These are phyloP conservation scores for Camillea tinctor DNA, from an alignment of 2,329 filamentous ascomycete genomes.

Conservation along the genomic window DNA sequence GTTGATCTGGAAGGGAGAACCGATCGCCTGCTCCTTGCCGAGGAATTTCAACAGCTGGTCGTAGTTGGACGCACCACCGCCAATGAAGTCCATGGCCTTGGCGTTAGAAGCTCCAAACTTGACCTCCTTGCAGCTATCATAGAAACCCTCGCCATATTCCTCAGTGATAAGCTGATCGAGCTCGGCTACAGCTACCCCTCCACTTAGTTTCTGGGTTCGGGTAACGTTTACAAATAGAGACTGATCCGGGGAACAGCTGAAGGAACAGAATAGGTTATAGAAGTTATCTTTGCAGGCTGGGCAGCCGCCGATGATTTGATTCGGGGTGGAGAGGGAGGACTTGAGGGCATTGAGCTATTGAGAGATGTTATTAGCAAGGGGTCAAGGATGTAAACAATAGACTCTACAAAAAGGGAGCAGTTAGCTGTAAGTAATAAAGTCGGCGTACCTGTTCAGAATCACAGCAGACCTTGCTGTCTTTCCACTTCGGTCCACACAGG, in stretches of 20 bases:
- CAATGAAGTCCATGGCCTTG: constrained; percentile 93
- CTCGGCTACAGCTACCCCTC: constrained; percentile 69
- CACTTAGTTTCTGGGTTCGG: constrained; percentile 60
- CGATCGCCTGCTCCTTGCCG: constrained; percentile 85
- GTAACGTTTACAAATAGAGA: constrained; percentile 95
- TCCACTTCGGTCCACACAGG: constrained; percentile 87
- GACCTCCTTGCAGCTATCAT: constrained; percentile 97
- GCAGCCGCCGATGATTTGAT: constrained; percentile 86
- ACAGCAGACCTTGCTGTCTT: constrained; percentile 81
- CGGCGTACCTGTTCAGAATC: constrained; percentile 67
- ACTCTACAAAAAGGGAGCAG: neutral
- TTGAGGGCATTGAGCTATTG: constrained; percentile 72
- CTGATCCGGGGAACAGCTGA: constrained; percentile 96
- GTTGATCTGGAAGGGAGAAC: constrained; percentile 98
- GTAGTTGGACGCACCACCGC: constrained; percentile 90
- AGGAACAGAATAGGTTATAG: constrained; percentile 96
- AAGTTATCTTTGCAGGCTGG: constrained; percentile 98
- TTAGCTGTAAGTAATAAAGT: neutral
- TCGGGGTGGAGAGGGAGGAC: constrained; percentile 81
- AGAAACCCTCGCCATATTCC: constrained; percentile 83
- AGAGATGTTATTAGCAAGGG: constrained; percentile 14
- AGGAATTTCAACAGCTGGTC: constrained; percentile 85
- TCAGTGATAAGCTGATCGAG: constrained; percentile 86
- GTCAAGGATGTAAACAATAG: neutral
- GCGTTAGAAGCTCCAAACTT: constrained; percentile 95